phyloP scores from a whole-genome alignment of 2,329 filamentous ascomycete genomes.

The Aurifilum marmelostoma region DNA sequence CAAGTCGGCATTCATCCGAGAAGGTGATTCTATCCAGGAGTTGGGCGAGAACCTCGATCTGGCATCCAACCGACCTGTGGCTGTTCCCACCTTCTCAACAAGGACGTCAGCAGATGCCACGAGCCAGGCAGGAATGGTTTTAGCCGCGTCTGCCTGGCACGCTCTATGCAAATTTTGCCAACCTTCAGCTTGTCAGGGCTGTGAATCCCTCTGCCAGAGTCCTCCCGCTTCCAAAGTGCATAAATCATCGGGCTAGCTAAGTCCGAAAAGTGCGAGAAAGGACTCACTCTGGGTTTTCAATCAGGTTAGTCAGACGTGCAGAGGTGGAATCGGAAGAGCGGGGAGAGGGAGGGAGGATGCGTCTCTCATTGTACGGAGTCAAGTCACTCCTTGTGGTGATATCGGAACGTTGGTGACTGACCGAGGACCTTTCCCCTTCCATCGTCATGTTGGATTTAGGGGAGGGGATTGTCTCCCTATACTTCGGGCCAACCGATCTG shows the following conservation, averaged over 20 bases:
- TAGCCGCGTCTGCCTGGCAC: slow-evolving; percentile 4
- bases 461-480: background rate
- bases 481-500: background rate
- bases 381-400: background rate
- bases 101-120: background rate
- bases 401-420: background rate
- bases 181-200: background rate
- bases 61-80: background rate
- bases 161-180: background rate
- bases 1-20: background rate
- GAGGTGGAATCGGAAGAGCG: background rate
- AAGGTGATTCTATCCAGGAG: background rate
- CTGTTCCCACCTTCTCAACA: background rate
- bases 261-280: background rate
- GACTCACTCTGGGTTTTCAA: background rate
- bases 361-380: background rate
- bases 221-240: background rate
- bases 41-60: background rate
- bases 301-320: background rate
- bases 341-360: too few relatives aligned
- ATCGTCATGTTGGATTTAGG: background rate
- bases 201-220: background rate
- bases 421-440: background rate
- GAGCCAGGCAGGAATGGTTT: background rate
- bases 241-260: background rate